Evolutionary conservation across 2,329 filamentous ascomycete genomes (phyloP), one percentile per base, ranked within the genome.

Genomic region (Colletotrichum sp.): DNA sequence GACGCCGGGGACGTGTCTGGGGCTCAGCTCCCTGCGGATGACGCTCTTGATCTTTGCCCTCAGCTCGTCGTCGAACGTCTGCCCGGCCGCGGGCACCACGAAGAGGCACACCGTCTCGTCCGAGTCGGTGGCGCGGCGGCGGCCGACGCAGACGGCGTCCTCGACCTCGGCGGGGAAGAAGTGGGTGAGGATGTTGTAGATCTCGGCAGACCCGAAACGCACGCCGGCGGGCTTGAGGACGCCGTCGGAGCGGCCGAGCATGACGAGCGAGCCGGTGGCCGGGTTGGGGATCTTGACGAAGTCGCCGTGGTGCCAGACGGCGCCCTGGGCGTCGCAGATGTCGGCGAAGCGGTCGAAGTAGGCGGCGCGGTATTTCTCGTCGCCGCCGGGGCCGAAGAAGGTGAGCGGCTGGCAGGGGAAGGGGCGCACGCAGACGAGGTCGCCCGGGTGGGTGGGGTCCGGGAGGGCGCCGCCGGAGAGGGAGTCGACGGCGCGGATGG

Each of bases 41-140:
- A 91, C 90, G 12, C 85, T 85, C 84, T 93, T 94, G 79, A 99
- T 94, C 12, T 86, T 88, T 21, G 86, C 84, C 2, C 90, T 90
- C 34, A 98, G 82, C 3, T 92, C 90, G 1, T 91, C 85, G 5
- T 87, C 87, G 74, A 97, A 94, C 1, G 78, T 76, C 57, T 86
- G 86, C 0, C 90, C 90, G 0, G 90, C 87, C 0, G 88, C 87
- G 91, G 97, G 94, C 79, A 96, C 95, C 49, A 98, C 87, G 82
- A 99, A 99, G 32, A 99, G 85, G 36, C 96, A 94, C 0, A 99
- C 96, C 0, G 94, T 94, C 86, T 98, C 96, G 81, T 98, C 96
- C 0, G 88, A 88, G 81, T 98, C 96, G 5, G 89, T 88, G 69
- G 91, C 88, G 21, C 92, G 90, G 72, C 96, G 88, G 4, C 95